These are phyloP conservation scores for Didymella segeticola DNA, from an alignment of 2,329 filamentous ascomycete species.

Conservation along the genomic window DNA sequence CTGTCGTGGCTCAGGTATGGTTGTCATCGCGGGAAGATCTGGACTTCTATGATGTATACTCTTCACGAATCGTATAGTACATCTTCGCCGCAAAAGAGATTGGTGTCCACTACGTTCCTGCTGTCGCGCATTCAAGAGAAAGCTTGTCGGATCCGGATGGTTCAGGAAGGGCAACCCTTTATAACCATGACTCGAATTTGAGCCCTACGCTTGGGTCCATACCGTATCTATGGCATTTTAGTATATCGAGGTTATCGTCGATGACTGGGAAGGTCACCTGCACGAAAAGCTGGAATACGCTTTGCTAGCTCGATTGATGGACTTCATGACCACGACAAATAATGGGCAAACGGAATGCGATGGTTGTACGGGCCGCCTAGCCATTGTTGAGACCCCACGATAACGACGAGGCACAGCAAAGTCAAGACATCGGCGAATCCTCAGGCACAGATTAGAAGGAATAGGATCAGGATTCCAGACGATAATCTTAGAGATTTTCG, in stretches of 20 bases:
- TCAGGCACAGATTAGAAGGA: too few species aligned
- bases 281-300: background rate
- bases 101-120: background rate
- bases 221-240: background rate
- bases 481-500: too few species aligned
- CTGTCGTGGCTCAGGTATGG: too few species aligned
- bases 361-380: background rate
- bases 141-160: background rate
- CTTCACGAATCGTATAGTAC: background rate
- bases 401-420: background rate
- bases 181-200: background rate
- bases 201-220: background rate
- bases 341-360: background rate
- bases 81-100: background rate
- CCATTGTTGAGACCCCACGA: background rate
- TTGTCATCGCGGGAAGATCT: background rate
- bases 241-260: background rate
- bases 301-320: too few species aligned
- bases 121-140: background rate
- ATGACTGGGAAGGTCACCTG: too few species aligned
- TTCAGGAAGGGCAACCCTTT: background rate
- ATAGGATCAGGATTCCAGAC: too few species aligned
- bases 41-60: background rate
- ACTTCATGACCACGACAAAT: background rate
- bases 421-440: too few species aligned